Percentiles rank a stretch among this genome's conserved stretches.
These are phyloP conservation scores for Camelina laxa DNA, from an alignment of 345 rosid genomes.

Conservation along the genomic window DNA sequence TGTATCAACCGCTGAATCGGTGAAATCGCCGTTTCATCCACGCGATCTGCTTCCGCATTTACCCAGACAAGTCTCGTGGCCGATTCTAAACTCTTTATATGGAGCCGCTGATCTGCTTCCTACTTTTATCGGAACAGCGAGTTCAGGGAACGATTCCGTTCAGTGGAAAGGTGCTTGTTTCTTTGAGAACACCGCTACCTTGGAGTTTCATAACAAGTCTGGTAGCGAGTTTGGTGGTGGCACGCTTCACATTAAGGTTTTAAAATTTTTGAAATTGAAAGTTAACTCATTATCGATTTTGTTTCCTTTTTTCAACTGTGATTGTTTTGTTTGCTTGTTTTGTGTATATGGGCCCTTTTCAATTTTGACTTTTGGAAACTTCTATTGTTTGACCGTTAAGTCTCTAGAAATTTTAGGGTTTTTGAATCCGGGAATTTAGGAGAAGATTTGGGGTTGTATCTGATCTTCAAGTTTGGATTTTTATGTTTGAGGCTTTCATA, in stretches of 20 bases:
- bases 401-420: conserved; percentile 5
- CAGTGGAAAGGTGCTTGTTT: conserved; percentile 98
- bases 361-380: conserved; percentile 21
- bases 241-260: conserved; percentile 67
- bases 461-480: not conserved
- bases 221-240: conserved; percentile 92
- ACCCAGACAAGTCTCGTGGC: conserved; percentile 83
- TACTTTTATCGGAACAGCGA: conserved; percentile 77
- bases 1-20: conserved; percentile 35
- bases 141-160: conserved; percentile 42
- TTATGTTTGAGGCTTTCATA: conserved; percentile 3
- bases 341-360: conserved; percentile 25
- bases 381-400: not conserved
- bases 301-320: not conserved
- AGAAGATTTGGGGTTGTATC: not conserved
- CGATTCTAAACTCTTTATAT: conserved; percentile 67
- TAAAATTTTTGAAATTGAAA: not conserved
- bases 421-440: conserved; percentile 15
- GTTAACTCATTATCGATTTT: not conserved
- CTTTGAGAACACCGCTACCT: conserved; percentile 67
- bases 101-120: conserved; percentile 83
- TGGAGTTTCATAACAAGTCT: conserved; percentile 87
- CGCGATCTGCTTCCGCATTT: conserved; percentile 74
- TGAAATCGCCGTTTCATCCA: conserved; percentile 63
- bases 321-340: conserved; percentile 4